A percentile compares a stretch with the other conserved stretches of the same genome.
phyloP scores from a whole-genome alignment of 805 yeast genomes.

The Metschnikowia colocasiae region DNA sequence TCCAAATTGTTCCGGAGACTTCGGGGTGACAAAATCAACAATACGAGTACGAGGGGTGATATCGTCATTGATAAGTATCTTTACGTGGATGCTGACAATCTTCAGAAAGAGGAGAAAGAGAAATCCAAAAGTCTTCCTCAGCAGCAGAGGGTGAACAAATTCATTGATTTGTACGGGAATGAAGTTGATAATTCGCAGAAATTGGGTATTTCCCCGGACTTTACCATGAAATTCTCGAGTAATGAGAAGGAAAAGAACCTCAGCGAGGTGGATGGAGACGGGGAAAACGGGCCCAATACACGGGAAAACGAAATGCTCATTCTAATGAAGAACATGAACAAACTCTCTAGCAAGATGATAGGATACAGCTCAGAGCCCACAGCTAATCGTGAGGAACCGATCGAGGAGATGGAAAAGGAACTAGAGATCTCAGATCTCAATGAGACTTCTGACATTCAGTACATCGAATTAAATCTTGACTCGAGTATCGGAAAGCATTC shows the following conservation, averaged over 20 bases:
- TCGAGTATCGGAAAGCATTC: slow-evolving; percentile 18
- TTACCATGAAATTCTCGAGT: slow-evolving; percentile 74
- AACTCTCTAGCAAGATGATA: slow-evolving; percentile 79
- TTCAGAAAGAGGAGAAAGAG: slow-evolving; percentile 34
- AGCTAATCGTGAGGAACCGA: slow-evolving; percentile 16
- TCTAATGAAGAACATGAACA: slow-evolving; percentile 83
- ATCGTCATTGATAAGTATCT: slow-evolving; percentile 80
- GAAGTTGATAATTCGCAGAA: slow-evolving; percentile 72
- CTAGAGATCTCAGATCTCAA: slow-evolving; percentile 51
- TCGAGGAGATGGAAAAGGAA: slow-evolving; percentile 41
- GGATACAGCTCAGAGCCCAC: slow-evolving; percentile 26
- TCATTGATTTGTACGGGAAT: slow-evolving; percentile 78
- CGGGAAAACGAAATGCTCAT: slow-evolving; percentile 63
- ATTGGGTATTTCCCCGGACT: slow-evolving; percentile 79
- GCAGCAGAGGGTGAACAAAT: slow-evolving; percentile 55
- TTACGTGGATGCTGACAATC: slow-evolving; percentile 58
- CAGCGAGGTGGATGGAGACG: slow-evolving; percentile 8
- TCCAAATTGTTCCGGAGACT: slow-evolving; percentile 83
- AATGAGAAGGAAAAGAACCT: slow-evolving; percentile 26
- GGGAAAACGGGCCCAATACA: slow-evolving; percentile 5
- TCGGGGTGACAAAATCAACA: slow-evolving; percentile 78
- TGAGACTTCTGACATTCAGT: slow-evolving; percentile 44
- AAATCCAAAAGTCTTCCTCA: slow-evolving; percentile 20
- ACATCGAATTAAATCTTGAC: slow-evolving; percentile 46
- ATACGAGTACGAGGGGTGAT: slow-evolving; percentile 76